Percentiles rank a stretch among this genome's conserved stretches.
These are phyloP conservation scores for Mycena galericulata DNA, from an alignment of 768 basidiomycete genomes.

Conservation along the genomic window DNA sequence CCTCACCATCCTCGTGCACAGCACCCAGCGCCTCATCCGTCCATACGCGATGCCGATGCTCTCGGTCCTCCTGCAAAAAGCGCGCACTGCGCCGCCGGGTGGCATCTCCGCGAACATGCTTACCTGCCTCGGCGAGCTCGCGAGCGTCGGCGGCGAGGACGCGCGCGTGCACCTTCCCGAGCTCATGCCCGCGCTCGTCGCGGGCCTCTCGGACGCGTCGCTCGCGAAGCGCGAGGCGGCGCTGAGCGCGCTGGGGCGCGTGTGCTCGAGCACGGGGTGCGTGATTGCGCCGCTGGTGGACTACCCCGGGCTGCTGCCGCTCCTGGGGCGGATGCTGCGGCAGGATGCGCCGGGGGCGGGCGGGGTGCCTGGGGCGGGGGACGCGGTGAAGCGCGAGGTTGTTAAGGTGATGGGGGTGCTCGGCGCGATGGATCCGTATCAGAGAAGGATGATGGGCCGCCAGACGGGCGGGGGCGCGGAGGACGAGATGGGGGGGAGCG, in stretches of 20 bases:
- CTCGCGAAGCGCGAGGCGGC: constrained; percentile 93
- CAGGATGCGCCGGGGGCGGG: constrained; percentile 37
- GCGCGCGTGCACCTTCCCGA: constrained; percentile 85
- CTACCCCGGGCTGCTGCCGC: constrained; percentile 87
- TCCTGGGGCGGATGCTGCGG: constrained; percentile 86
- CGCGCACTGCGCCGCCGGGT: constrained; percentile 80
- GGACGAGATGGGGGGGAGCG: constrained; percentile 37
- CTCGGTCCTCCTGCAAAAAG: constrained; percentile 89
- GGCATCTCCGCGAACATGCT: constrained; percentile 91
- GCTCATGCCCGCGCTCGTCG: constrained; percentile 91
- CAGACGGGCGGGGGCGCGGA: constrained; percentile 68
- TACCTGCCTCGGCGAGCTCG: constrained; percentile 93
- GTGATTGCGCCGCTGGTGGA: constrained; percentile 94
- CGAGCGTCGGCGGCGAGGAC: constrained; percentile 94
- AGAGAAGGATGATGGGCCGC: constrained; percentile 84
- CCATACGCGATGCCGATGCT: constrained; percentile 96
- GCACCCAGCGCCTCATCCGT: constrained; percentile 93
- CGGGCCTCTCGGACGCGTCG: constrained; percentile 88
- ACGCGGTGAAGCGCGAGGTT: constrained; percentile 84
- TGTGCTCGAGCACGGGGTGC: constrained; percentile 95
- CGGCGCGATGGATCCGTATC: constrained; percentile 96
- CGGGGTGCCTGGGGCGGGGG: constrained; percentile 34
- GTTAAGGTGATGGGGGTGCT: constrained; percentile 96
- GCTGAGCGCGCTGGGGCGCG: constrained; percentile 93
- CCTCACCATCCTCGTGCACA: constrained; percentile 88